Conservation (phyloP, 1,284 basidiomycete genomes). For the Irpex sp. region DNA sequence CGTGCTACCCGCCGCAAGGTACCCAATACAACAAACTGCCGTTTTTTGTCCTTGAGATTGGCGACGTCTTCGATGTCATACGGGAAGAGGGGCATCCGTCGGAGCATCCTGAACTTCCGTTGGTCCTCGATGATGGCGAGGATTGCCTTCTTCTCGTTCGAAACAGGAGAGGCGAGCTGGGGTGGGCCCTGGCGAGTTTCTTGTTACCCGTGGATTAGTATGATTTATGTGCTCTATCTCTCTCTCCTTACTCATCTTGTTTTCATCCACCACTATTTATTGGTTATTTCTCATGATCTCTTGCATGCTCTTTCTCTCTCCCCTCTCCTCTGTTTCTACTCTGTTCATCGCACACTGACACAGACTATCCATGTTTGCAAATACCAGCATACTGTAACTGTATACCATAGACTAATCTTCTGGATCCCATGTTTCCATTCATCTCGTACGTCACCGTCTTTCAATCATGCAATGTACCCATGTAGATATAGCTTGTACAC, state of each 20-base stretch:
- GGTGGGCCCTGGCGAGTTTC: slow-evolving; percentile 79
- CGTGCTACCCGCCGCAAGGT: slow-evolving; percentile 56
- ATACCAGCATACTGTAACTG: neutral
- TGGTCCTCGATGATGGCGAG: slow-evolving; percentile 76
- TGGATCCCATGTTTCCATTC: neutral
- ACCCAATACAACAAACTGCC: slow-evolving; percentile 69
- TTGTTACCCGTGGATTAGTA: slow-evolving; percentile 51
- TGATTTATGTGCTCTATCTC: neutral
- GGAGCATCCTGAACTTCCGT: slow-evolving; percentile 61
- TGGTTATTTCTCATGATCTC: neutral
- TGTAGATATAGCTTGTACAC: neutral
- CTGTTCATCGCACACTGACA: neutral
- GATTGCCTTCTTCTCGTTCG: slow-evolving; percentile 69
- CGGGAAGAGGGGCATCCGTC: slow-evolving; percentile 75
- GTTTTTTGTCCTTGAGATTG: slow-evolving; percentile 63
- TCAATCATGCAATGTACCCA: neutral
- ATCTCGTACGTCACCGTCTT: neutral
- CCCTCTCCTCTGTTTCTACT: neutral
- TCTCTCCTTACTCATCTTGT: neutral
- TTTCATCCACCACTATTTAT: no score
- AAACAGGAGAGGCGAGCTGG: slow-evolving; percentile 50
- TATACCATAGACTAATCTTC: neutral
- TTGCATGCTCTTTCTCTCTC: neutral
- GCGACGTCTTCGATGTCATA: slow-evolving; percentile 62
- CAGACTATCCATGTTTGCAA: neutral